Evolutionary conservation across 768 basidiomycete species (phyloP), one percentile per base, ranked within the genome.

Genomic region (Podaxis mareebaensis): DNA sequence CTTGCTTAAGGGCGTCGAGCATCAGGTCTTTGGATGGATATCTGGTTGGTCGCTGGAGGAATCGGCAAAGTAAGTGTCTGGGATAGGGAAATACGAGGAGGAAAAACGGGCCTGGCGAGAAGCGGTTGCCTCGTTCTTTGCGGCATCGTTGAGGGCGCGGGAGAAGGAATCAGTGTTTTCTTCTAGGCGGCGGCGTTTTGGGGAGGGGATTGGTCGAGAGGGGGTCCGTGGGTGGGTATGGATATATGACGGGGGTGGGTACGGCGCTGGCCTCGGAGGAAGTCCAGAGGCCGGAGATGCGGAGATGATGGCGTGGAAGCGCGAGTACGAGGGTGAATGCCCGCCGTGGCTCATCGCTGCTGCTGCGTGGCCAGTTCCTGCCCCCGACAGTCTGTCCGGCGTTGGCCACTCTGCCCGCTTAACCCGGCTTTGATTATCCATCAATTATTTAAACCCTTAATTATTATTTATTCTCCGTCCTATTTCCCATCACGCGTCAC

Each of bases 271-370:
- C 26, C 60, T 39, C 15, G 72, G 71, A n/a, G 69, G 72, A 40
- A 64, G 66, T 8, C 67, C 68, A 42, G 72, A 63, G n/a, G 66
- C 48, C 5, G 74, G 71, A 54, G 66, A 72, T n/a, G 74, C 76
- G 13, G 71, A 58, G 56, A 75, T 65, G 54, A 77, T 77, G 52
- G 76, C 76, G 63, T 74, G 75, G 66, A 77, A 77, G 40, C 74
- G 72, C 60, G 72, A 72, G 49, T 63, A 60, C 42, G 60, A 28
- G 26, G 66, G 66, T 4, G 24, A 42, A 17, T 24, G 26, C 2
- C 33, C 33, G 33, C 8, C 33, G 33, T 33, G 33, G 33, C 33
- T 33, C 33, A 33, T 33, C 33, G 33, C 33, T 33, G 33, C 33
- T 33, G 33, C 33, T 33, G 33, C 8, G 33, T 33, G 33, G 33